Conservation (phyloP, 148 eudicot genomes). For the Camellia sinensis region DNA sequence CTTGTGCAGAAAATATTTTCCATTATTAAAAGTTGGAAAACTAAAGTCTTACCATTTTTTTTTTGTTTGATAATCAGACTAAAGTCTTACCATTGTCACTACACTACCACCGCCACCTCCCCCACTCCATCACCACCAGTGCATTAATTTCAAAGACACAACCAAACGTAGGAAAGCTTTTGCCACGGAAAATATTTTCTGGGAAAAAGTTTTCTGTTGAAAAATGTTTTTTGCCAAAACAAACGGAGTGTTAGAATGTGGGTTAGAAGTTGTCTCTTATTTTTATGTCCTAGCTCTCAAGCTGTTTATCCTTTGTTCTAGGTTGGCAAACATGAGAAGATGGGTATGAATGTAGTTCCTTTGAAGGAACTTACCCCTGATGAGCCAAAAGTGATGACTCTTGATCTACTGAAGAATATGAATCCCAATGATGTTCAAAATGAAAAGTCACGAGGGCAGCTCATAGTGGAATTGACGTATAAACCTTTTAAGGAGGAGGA, state of each 20-base stretch:
- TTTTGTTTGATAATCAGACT: no score
- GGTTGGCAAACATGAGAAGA: constrained; percentile 84
- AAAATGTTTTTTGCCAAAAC: no score
- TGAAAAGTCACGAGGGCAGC: constrained; percentile 78
- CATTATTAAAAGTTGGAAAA: no score
- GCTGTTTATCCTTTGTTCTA: constrained; percentile 18
- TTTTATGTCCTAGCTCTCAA: constrained; percentile 8
- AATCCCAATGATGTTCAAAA: constrained; percentile 67
- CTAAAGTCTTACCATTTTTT: no score
- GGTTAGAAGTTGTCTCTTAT: not conserved
- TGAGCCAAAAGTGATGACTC: constrained; percentile 56
- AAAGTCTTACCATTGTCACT: no score
- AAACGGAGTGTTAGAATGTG: not conserved
- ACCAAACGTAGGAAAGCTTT: no score
- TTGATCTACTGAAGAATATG: constrained; percentile 62
- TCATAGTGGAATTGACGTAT: constrained; percentile 63
- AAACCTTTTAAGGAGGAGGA: constrained; percentile 76
- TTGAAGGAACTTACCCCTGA: constrained; percentile 73
- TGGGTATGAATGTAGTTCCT: constrained; percentile 75
- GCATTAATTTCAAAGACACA: no score
- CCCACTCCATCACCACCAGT: no score
- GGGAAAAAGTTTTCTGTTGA: no score
- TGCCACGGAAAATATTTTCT: no score
- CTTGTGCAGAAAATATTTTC: no score
- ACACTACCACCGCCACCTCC: no score